A percentile compares a stretch with the other conserved stretches of the same genome.
These are phyloP conservation scores for Pyrenopolyporus hunteri DNA, from an alignment of 495 filamentous ascomycete species.

Conservation along the genomic window DNA sequence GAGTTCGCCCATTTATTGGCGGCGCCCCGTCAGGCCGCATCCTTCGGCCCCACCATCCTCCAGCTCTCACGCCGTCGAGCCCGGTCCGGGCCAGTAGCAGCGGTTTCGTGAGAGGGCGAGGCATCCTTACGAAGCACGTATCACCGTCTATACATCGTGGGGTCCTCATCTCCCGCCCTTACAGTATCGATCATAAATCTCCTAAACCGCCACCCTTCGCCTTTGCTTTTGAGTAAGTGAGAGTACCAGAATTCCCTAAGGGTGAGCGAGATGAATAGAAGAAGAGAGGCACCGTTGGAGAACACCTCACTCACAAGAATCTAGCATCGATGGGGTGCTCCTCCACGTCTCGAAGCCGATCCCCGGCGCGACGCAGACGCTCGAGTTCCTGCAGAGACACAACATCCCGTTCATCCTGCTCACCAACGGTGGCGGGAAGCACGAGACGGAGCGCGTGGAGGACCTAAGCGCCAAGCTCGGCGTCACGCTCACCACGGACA, in stretches of 20 bases:
- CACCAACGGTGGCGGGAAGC: conserved; percentile 87
- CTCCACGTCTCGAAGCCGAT: conserved; percentile 81
- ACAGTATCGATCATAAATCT: conserved; percentile 10
- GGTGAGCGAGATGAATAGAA: too few relatives aligned
- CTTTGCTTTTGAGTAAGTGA: conserved; percentile 82
- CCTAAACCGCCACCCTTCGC: conserved; percentile 57
- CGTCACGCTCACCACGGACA: conserved; percentile 64
- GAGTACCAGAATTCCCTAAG: too few relatives aligned
- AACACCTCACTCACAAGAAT: conserved; percentile 13
- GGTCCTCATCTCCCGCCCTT: not conserved
- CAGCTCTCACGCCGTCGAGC: conserved; percentile 1
- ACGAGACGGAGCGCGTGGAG: conserved; percentile 71
- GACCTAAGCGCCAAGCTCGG: conserved; percentile 67
- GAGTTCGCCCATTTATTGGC: not conserved
- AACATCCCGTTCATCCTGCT: conserved; percentile 83
- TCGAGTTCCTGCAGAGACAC: conserved; percentile 72
- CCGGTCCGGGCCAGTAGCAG: conserved; percentile 6
- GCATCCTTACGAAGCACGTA: not conserved
- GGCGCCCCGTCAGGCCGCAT: conserved; percentile 16
- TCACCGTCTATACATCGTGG: not conserved
- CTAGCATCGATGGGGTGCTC: conserved; percentile 93
- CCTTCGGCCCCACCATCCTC: conserved; percentile 24
- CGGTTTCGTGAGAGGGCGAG: conserved; percentile 1
- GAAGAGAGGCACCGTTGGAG: not conserved
- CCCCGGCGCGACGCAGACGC: conserved; percentile 76